phyloP scores from a whole-genome alignment of 208 protist species.

The Leishmania lainsoni region DNA sequence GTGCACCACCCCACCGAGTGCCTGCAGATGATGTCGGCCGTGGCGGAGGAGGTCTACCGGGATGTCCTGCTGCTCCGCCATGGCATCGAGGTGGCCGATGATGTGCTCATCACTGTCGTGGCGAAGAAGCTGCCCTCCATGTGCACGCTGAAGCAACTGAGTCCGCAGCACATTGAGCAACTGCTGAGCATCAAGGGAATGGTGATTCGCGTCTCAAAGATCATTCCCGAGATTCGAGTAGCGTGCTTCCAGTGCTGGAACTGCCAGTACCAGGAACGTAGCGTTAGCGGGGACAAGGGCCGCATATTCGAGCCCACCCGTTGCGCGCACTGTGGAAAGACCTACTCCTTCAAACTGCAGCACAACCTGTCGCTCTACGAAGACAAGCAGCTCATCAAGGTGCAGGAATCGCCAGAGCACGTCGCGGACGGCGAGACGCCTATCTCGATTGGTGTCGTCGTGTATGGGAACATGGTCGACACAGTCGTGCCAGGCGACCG shows the following conservation, averaged over 20 bases:
- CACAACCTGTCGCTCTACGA: constrained; percentile 96
- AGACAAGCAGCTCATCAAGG: constrained; percentile 97
- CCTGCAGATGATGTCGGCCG: constrained; percentile 83
- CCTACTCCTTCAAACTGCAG: constrained; percentile 91
- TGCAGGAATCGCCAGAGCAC: constrained; percentile 98
- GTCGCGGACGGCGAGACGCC: constrained; percentile 99
- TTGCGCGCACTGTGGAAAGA: constrained; percentile 90
- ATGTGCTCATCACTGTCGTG: constrained; percentile 63
- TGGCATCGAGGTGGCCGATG: constrained; percentile 51
- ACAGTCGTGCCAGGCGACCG: constrained; percentile 96
- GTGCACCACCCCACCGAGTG: constrained; percentile 88
- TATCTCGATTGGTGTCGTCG: constrained; percentile 95
- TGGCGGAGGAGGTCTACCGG: constrained; percentile 78
- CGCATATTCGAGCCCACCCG: constrained; percentile 96
- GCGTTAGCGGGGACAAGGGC: constrained; percentile 85
- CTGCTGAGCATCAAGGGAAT: constrained; percentile 91
- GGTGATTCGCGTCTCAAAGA: constrained; percentile 91
- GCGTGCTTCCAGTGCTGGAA: constrained; percentile 96
- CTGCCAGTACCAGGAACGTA: constrained; percentile 88
- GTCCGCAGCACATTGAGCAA: constrained; percentile 81
- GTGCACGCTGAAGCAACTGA: constrained; percentile 73
- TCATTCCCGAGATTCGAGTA: constrained; percentile 92
- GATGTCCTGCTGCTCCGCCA: constrained; percentile 53
- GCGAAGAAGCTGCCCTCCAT: constrained; percentile 64
- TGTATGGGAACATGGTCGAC: constrained; percentile 97